Evolutionary conservation across 2,329 filamentous ascomycete genomes (phyloP), one percentile per base, ranked within the genome.

Genomic region (Fusarium sp.): DNA sequence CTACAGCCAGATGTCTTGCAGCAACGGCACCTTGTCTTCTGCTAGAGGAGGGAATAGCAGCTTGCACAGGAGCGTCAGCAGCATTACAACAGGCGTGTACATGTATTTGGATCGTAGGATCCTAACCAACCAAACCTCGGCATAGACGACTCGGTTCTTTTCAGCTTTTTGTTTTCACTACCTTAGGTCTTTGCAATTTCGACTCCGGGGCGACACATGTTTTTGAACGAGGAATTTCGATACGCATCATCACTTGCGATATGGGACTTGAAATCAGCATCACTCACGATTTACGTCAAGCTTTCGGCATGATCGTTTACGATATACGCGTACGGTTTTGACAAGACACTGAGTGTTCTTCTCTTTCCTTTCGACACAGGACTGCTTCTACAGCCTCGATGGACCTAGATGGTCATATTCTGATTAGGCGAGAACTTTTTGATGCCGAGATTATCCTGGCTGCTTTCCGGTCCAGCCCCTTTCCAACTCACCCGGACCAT

Each of bases 61-160:
- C 67, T 58, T 69, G 68, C 38, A 66, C 42, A 56, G 65, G 20
- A 60, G 57, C 54, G 66, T 68, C 65, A 67, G 69, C 66, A 70
- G 60, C 68, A 71, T 66, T 68, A 62, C 73, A 62, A 75, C 22
- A 61, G 73, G 73, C 72, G 66, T 83, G 79, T 82, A 81, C 68
- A 74, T 82, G 78, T 82, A 82, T 75, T 80, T 77, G 77, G 76
- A 79, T 81, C 75, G 69, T 74, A 75, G 66, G 69, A 76, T 71
- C 74, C 71, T 63, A 71, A 75, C 60, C 64, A 74, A 57, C 54
- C 68, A 67, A 73, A 68, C 66, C 75, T 74, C 75, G 68, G 73
- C 74, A 80, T 80, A 81, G 80, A 80, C 72, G 73, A 76, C 70
- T 74, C 56, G 66, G 60, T 72, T 68, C 71, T 73, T 60, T 73